Evolutionary conservation across 2,329 filamentous ascomycete genomes (phyloP).

Genomic region (Gaeumannomyces tritici): DNA sequence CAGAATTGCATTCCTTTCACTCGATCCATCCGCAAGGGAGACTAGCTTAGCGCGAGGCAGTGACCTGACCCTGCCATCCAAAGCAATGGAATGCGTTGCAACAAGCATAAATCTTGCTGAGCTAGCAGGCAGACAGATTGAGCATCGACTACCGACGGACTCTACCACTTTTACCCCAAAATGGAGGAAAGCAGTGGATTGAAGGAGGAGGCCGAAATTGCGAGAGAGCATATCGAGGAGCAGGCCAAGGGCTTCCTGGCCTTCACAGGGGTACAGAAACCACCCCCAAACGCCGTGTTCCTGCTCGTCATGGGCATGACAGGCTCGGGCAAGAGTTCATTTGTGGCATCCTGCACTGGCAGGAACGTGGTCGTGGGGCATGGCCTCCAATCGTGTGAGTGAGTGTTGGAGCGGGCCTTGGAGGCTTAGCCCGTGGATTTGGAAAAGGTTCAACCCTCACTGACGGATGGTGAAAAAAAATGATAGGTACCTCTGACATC

Average conservation of each 20-base stretch:
- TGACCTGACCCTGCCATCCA: not conserved
- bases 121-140: not conserved
- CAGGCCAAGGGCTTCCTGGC: not conserved
- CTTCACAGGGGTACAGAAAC: not conserved
- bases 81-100: not conserved
- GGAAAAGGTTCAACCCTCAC: not conserved
- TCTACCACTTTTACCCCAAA: not conserved
- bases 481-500: not conserved
- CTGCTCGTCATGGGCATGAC: slow-evolving; percentile 8
- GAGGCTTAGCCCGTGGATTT: not conserved
- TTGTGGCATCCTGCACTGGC: slow-evolving; percentile 5
- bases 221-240: not conserved
- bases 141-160: not conserved
- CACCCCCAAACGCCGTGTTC: not conserved
- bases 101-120: not conserved
- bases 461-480: not conserved
- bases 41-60: not conserved
- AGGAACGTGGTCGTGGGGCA: slow-evolving; percentile 5
- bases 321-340: slow-evolving; percentile 9
- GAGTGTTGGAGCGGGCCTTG: not conserved
- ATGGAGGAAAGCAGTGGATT: not conserved
- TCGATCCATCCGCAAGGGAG: not conserved
- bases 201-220: not conserved
- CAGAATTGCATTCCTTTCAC: too few species aligned
- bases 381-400: slow-evolving; percentile 5